Base-by-base conservation (phyloP, 1,139 yeast species). In the Debaryomycetaceae sp. region DNA sequence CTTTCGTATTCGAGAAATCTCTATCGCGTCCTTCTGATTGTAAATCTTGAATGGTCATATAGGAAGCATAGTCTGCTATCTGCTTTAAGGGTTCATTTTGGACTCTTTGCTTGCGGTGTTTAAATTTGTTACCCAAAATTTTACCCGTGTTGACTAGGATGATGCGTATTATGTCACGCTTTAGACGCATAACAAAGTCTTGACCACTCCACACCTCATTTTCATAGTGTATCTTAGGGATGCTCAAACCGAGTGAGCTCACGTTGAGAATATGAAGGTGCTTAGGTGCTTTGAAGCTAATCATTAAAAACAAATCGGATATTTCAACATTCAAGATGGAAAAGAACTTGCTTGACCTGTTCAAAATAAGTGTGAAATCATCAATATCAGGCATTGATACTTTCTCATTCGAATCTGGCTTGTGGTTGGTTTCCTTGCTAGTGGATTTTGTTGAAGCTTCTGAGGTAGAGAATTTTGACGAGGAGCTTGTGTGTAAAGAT, bases 201-300 rank as follows among this genome's bases (percentile, higher is more conserved):
- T 85, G 80, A 42, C 80, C 80, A 1, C 95, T 82, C 95, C 96
- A 87, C 29, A 88, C 69, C 66, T 82, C 83, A 62, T 88, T 79
- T 39, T 62, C 62, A 58, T 87, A 86, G 47, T 69, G 75, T 39
- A 89, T 66, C n/a, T 66, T 67, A 0, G 97, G 97, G 36, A 88
- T 68, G 24, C 72, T 75, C 34, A 90, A 69, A 24, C 73, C 75
- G 49, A 91, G 75, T 49, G 83, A 80, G 50, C 86, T 84, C 11
- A 90, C 86, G 60, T 89, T 89, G 7, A 89, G 75, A 39, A 90
- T 66, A 48, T 77, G 79, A 44, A 83, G 67, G 43, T 78, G 75
- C 38, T 87, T 86, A 1, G 84, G 78, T 3, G 96, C 96, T 57
- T 83, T 82, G 68, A 87, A 88, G 48, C 95, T 86, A 22, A 89